These are phyloP conservation scores for Sporothrix euskadiensis DNA, from an alignment of 2,329 filamentous ascomycete species.

Conservation along the genomic window DNA sequence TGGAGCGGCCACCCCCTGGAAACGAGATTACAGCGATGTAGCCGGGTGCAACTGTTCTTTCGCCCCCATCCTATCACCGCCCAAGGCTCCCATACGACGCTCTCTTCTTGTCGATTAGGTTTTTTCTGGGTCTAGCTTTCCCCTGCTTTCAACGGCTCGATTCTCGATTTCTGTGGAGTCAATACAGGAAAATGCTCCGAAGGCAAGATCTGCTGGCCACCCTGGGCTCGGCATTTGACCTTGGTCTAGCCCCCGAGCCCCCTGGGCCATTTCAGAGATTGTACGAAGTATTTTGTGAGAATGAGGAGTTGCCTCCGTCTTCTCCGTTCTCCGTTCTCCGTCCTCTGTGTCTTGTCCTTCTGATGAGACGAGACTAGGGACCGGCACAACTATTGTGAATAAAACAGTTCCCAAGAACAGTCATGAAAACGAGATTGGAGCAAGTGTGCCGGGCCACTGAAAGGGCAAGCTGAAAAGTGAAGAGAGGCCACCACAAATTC, in stretches of 20 bases:
- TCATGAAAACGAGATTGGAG: neutral
- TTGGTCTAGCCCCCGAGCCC: neutral
- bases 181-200: neutral
- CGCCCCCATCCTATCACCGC: neutral
- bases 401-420: neutral
- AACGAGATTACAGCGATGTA: constrained; percentile 17
- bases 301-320: neutral
- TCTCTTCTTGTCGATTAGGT: neutral
- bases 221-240: constrained; percentile 17
- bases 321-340: neutral
- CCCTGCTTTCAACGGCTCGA: neutral
- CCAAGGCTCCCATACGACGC: neutral
- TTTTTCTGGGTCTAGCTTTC: neutral
- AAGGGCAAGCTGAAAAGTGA: neutral
- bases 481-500: neutral
- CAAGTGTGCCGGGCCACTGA: neutral
- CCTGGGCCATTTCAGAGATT: neutral
- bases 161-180: neutral
- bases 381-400: neutral
- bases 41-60: neutral
- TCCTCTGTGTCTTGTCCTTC: neutral
- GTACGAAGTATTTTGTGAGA: neutral
- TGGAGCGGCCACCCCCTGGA: neutral
- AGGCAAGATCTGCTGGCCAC: neutral
- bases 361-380: neutral